phyloP scores from a whole-genome alignment of 345 rosid species.

The Rubroshorea leprosula region DNA sequence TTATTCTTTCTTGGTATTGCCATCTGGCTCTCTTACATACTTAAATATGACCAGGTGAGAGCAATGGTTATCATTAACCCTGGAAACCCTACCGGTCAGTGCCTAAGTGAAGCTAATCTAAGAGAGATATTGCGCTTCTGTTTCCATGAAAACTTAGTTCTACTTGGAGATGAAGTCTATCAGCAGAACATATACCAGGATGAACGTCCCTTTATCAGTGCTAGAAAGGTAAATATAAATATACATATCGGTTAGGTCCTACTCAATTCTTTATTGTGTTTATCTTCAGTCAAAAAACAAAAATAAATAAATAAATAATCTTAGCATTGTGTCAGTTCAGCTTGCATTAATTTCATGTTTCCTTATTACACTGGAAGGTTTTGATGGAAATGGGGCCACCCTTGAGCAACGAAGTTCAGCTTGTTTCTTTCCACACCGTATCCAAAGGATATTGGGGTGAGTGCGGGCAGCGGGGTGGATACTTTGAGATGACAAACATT shows the following conservation, averaged over 20 bases:
- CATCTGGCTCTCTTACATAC: conserved; percentile 2
- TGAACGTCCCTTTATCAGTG: conserved; percentile 87
- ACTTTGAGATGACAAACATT: conserved; percentile 97
- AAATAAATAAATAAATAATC: too few species aligned
- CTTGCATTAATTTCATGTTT: conserved; percentile 6
- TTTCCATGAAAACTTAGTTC: conserved; percentile 65
- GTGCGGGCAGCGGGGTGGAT: conserved; percentile 99
- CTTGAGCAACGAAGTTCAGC: conserved; percentile 80
- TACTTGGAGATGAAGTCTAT: conserved; percentile 97
- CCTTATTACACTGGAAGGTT: conserved; percentile 36
- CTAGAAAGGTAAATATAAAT: conserved; percentile 58
- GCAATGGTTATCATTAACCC: conserved; percentile 99
- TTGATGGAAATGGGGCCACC: conserved; percentile 89
- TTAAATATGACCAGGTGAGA: conserved; percentile 50
- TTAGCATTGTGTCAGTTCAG: conserved; percentile 10
- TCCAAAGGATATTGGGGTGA: conserved; percentile 99
- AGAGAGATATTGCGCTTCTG: conserved; percentile 79
- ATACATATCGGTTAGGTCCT: conserved; percentile 8
- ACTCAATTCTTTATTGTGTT: conserved; percentile 3
- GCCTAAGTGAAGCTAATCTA: conserved; percentile 86
- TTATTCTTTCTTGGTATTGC: too few species aligned
- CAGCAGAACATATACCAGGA: conserved; percentile 98
- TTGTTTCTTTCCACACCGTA: conserved; percentile 90
- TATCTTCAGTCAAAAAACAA: too few species aligned
- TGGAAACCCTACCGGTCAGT: conserved; percentile 99